A percentile compares a stretch with the other conserved stretches of the same genome.
Conservation (phyloP, 495 filamentous ascomycete species). For the Aspergillus homomorphus region DNA sequence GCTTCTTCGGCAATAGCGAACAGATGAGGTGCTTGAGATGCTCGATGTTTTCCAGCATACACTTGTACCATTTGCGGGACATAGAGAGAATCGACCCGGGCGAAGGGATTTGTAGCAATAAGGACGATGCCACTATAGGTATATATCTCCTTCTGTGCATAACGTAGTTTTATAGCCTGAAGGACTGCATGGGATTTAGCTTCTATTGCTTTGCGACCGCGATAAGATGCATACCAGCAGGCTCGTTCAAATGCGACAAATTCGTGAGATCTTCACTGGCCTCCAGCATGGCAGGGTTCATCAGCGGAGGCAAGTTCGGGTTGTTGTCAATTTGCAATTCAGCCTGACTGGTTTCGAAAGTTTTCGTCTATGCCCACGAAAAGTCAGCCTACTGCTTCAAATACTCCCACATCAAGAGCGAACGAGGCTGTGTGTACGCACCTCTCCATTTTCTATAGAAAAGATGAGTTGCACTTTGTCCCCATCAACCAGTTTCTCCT, state of each 20-base stretch:
- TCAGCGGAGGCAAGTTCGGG: slow-evolving; percentile 74
- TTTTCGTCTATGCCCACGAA: slow-evolving; percentile 58
- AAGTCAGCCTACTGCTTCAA: slow-evolving; percentile 21
- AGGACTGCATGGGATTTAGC: slow-evolving; percentile 64
- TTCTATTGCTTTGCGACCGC: background rate
- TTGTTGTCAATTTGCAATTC: slow-evolving; percentile 75
- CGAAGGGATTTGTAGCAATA: slow-evolving; percentile 98
- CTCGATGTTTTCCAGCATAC: slow-evolving; percentile 95
- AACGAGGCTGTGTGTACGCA: slow-evolving; percentile 49
- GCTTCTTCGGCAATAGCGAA: slow-evolving; percentile 99
- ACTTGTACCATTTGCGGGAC: slow-evolving; percentile 99
- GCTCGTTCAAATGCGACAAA: slow-evolving; percentile 96
- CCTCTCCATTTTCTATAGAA: slow-evolving; percentile 88
- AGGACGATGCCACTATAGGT: slow-evolving; percentile 99
- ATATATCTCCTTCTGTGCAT: slow-evolving; percentile 99
- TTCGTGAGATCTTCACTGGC: slow-evolving; percentile 98
- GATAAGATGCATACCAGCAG: slow-evolving; percentile 67
- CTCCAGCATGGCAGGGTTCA: slow-evolving; percentile 98
- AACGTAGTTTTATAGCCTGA: slow-evolving; percentile 96
- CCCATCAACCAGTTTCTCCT: slow-evolving; percentile 79
- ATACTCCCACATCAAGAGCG: background rate
- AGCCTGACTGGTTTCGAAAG: slow-evolving; percentile 74
- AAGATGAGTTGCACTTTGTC: slow-evolving; percentile 85
- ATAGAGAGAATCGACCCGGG: slow-evolving; percentile 95
- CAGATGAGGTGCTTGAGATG: slow-evolving; percentile 93